A percentile compares a stretch with the other conserved stretches of the same genome.
These are phyloP conservation scores for Mucor indicus DNA, from an alignment of 371 early-diverging fungal genomes.

Conservation along the genomic window DNA sequence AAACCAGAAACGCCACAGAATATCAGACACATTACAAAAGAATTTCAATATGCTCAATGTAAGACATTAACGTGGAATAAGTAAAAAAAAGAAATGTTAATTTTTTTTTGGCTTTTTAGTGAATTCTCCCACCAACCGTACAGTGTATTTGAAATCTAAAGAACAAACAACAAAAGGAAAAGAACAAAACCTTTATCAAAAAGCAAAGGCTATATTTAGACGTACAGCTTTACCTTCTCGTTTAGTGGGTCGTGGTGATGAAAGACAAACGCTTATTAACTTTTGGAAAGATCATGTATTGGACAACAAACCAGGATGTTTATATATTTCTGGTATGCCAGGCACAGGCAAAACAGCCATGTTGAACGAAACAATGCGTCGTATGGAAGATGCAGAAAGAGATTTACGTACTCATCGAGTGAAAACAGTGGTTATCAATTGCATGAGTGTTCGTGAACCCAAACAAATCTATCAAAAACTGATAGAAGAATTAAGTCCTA, in stretches of 20 bases:
- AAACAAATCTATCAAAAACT: slow-evolving; percentile 65
- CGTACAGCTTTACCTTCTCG: slow-evolving; percentile 62
- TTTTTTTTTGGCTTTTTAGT: no score
- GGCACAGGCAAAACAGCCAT: slow-evolving; percentile 96
- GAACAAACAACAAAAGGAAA: no score
- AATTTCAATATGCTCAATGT: slow-evolving; percentile 14
- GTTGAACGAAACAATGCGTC: slow-evolving; percentile 58
- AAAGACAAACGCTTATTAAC: slow-evolving; percentile 54
- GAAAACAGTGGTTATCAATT: slow-evolving; percentile 71
- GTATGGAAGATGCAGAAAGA: slow-evolving; percentile 22
- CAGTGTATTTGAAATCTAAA: no score
- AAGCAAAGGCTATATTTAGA: slow-evolving; percentile 56
- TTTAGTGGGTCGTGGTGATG: slow-evolving; percentile 72
- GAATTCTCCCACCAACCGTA: no score
- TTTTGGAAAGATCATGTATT: slow-evolving; percentile 55
- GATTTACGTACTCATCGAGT: slow-evolving; percentile 32
- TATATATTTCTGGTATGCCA: slow-evolving; percentile 91
- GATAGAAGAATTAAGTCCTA: slow-evolving; percentile 44
- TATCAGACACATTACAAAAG: slow-evolving; percentile 17
- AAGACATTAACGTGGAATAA: neutral
- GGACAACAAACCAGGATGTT: slow-evolving; percentile 50
- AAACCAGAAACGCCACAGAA: slow-evolving; percentile 11
- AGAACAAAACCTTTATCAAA: no score
- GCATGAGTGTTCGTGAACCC: slow-evolving; percentile 79
- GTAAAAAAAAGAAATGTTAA: no score